phyloP scores from a whole-genome alignment of 768 basidiomycete genomes.

The Amanita pallidorosea region DNA sequence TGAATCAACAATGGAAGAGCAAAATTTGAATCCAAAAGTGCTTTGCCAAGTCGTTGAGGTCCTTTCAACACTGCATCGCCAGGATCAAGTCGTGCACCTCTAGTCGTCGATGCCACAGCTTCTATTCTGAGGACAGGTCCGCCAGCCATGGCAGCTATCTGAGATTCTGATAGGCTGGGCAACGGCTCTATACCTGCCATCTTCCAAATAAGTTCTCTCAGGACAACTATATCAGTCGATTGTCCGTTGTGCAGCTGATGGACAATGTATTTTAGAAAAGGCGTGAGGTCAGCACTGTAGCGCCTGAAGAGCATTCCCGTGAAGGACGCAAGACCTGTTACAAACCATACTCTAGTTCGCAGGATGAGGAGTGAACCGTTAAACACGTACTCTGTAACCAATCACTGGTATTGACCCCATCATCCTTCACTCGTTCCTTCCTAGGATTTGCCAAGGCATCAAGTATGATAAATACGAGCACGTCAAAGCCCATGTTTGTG shows the following conservation, averaged over 20 bases:
- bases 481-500: slow-evolving; percentile 91
- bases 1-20: slow-evolving; percentile 87
- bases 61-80: slow-evolving; percentile 54
- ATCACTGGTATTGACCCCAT: slow-evolving; percentile 82
- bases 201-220: slow-evolving; percentile 89
- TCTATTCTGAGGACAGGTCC: slow-evolving; percentile 83
- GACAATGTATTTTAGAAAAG: slow-evolving; percentile 81
- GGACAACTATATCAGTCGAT: slow-evolving; percentile 79
- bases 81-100: slow-evolving; percentile 65
- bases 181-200: slow-evolving; percentile 93
- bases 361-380: background rate
- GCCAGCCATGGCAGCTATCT: slow-evolving; percentile 85
- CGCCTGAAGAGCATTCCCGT: slow-evolving; percentile 86
- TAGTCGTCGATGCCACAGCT: slow-evolving; percentile 69
- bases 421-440: slow-evolving; percentile 78
- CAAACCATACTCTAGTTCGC: slow-evolving; percentile 10
- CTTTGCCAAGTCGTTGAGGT: slow-evolving; percentile 55
- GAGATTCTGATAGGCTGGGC: slow-evolving; percentile 79
- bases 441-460: slow-evolving; percentile 79
- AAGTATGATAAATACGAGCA: slow-evolving; percentile 78
- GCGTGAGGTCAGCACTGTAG: slow-evolving; percentile 74
- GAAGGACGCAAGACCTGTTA: slow-evolving; percentile 80
- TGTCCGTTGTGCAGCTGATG: slow-evolving; percentile 81
- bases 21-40: slow-evolving; percentile 56
- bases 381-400: slow-evolving; percentile 80